Evolutionary conservation across 495 filamentous ascomycete genomes (phyloP).

Genomic region (Tuber brumale): DNA sequence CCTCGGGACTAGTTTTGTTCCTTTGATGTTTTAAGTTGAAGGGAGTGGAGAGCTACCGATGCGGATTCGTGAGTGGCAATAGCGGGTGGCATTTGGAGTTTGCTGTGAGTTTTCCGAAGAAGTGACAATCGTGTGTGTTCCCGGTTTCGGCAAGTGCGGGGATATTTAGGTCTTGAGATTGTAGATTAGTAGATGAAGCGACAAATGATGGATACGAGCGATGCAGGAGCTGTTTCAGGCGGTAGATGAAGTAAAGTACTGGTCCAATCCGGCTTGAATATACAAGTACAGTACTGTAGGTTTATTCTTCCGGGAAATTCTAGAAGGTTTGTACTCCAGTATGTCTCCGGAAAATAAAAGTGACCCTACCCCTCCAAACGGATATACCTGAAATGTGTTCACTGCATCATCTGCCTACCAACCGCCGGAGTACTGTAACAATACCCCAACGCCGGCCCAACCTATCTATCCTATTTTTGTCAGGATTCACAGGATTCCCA

Average conservation of each 20-base stretch:
- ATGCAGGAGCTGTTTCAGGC: neutral
- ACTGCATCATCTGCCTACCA: neutral
- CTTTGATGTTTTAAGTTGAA: neutral
- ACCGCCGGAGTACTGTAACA: neutral
- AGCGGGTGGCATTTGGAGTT: neutral
- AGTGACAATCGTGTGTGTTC: neutral
- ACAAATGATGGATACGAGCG: neutral
- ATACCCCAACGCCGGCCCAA: neutral
- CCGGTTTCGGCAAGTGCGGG: neutral
- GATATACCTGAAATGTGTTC: neutral
- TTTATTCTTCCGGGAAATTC: neutral
- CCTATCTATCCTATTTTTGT: constrained; percentile 1
- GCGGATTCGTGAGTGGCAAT: neutral
- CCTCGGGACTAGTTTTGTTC: neutral
- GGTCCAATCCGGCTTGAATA: neutral
- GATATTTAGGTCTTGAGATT: neutral
- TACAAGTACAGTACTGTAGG: neutral
- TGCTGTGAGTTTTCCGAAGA: neutral
- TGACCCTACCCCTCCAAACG: neutral
- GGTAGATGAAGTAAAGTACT: neutral
- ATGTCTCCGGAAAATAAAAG: neutral
- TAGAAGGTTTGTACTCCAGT: neutral
- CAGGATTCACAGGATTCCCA: neutral
- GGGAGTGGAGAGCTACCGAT: neutral
- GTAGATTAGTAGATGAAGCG: neutral